phyloP scores from a whole-genome alignment of 208 protist species.

The Trypanosoma cruzi region DNA sequence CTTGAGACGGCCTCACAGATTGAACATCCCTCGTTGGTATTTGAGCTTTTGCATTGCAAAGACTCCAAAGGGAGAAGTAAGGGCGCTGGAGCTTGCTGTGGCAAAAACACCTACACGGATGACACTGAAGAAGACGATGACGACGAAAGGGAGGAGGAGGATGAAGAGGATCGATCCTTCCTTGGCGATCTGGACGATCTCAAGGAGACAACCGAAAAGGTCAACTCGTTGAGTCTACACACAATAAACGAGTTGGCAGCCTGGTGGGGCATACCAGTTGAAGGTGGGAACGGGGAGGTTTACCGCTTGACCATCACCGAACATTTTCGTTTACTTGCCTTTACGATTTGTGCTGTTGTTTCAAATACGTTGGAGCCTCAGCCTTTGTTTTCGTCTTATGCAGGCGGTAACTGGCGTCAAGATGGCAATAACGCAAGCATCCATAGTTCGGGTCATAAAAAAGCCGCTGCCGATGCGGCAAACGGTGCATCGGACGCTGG shows the following conservation, averaged over 20 bases:
- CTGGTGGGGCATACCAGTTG: slow-evolving; percentile 22
- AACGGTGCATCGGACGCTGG: not conserved
- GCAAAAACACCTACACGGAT: not conserved
- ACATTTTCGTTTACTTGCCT: slow-evolving; percentile 22
- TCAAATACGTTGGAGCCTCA: slow-evolving; percentile 16
- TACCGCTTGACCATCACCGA: slow-evolving; percentile 25
- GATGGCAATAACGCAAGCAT: not conserved
- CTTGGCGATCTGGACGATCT: slow-evolving; percentile 21
- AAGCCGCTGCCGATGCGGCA: not conserved
- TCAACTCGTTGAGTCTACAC: slow-evolving; percentile 10
- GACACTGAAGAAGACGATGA: not conserved
- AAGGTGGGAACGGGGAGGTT: slow-evolving; percentile 6
- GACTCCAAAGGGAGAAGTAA: not conserved
- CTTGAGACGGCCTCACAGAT: slow-evolving; percentile 1
- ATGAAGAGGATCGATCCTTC: slow-evolving; percentile 5
- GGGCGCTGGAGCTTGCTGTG: not conserved
- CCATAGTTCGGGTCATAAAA: not conserved
- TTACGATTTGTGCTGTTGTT: slow-evolving; percentile 23
- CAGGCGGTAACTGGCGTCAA: not conserved
- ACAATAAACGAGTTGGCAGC: slow-evolving; percentile 17
- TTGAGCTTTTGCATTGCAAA: slow-evolving; percentile 16
- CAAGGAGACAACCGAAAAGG: slow-evolving; percentile 22
- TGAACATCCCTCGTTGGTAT: not conserved
- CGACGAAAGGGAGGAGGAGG: slow-evolving; percentile 5
- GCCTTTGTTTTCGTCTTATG: not conserved